These are phyloP conservation scores for Penicillium sp. DNA, from an alignment of 2,329 filamentous ascomycete genomes.

Conservation along the genomic window DNA sequence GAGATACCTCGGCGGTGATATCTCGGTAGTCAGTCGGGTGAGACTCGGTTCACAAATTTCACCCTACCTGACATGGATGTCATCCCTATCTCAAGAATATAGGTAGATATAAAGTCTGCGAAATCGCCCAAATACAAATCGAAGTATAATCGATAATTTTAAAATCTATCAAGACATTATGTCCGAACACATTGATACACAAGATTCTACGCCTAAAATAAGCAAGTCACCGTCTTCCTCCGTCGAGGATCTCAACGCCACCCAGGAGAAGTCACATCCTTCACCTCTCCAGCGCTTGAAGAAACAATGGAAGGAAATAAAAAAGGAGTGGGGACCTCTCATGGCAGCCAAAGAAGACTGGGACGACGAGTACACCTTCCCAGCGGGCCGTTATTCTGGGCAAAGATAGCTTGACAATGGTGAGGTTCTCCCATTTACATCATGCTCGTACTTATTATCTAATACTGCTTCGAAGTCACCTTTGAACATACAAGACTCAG, in stretches of 20 bases:
- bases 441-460: neutral
- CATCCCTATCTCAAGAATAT: neutral
- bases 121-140: neutral
- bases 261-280: neutral
- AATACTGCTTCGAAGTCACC: neutral
- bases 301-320: constrained; percentile 5
- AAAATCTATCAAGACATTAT: neutral
- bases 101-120: neutral
- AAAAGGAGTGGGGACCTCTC: constrained; percentile 18
- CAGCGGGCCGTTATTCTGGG: constrained; percentile 16
- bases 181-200: neutral
- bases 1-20: constrained; percentile 1
- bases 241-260: neutral
- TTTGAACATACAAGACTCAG: neutral
- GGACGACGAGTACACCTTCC: constrained; percentile 25
- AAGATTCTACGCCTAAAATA: neutral
- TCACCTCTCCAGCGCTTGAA: constrained; percentile 7
- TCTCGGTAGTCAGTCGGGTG: neutral
- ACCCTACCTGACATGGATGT: neutral
- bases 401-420: constrained; percentile 9
- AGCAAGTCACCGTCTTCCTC: neutral
- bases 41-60: neutral
- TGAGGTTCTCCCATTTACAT: neutral
- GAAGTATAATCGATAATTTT: neutral
- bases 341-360: constrained; percentile 19